phyloP scores from a whole-genome alignment of 2,329 filamentous ascomycete genomes.

The Microascus cirrosus region DNA sequence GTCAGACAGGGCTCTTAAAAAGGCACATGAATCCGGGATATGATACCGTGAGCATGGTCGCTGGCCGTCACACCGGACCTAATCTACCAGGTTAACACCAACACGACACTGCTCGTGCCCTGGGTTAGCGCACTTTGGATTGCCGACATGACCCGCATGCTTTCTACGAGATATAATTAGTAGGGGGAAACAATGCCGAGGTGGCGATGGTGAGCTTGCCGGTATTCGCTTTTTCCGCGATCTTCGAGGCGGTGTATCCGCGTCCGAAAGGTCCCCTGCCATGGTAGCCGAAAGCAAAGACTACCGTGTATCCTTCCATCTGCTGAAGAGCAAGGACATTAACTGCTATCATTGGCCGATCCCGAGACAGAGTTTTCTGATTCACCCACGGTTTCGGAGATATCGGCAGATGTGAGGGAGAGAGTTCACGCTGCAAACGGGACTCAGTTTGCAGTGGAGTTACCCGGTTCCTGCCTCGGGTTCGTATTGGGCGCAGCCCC shows the following conservation, averaged over 20 bases:
- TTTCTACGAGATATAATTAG: conserved; percentile 8
- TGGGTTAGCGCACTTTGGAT: conserved; percentile 11
- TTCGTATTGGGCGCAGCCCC: no score
- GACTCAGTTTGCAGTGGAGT: no score
- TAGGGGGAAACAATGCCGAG: not conserved
- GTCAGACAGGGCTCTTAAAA: not conserved
- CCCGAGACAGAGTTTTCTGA: no score
- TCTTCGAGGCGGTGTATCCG: not conserved
- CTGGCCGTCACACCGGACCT: conserved; percentile 14
- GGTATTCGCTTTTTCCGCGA: not conserved
- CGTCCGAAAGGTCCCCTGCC: not conserved
- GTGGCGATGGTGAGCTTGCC: not conserved
- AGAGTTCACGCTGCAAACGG: no score
- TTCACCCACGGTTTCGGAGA: no score
- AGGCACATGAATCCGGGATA: not conserved
- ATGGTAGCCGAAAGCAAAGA: not conserved
- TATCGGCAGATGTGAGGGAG: no score
- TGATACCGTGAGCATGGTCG: conserved; percentile 14
- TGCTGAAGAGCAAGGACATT: not conserved
- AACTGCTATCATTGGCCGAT: no score
- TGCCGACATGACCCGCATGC: conserved; percentile 14
- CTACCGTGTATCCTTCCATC: not conserved
- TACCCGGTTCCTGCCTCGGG: no score
- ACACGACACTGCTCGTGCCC: not conserved
- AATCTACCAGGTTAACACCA: no score